Conservation (phyloP, 352 stramenopile species). For the Phytophthora nicotianae region DNA sequence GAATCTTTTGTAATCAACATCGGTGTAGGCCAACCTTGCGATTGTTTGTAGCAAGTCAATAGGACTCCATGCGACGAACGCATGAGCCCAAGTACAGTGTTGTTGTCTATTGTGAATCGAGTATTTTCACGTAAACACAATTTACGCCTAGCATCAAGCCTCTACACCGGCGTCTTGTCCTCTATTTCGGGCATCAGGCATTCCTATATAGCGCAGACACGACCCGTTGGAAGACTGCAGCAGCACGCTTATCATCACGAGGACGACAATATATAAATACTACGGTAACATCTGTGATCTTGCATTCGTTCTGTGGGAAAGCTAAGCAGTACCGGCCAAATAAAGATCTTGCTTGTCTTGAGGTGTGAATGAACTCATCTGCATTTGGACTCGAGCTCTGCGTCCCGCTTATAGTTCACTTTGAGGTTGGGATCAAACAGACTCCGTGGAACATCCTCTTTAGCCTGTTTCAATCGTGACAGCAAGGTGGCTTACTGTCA, state of each 20-base stretch:
- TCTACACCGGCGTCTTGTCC: too few relatives aligned
- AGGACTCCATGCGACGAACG: too few relatives aligned
- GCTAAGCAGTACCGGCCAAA: conserved; percentile 11
- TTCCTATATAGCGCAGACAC: too few relatives aligned
- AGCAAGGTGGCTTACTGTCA: neutral
- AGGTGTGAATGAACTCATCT: neutral
- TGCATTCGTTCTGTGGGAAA: neutral
- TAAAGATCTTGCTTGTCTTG: conserved; percentile 14
- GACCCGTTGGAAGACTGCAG: too few relatives aligned
- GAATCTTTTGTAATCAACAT: neutral
- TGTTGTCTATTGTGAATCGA: too few relatives aligned
- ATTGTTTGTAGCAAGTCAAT: too few relatives aligned
- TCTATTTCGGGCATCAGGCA: too few relatives aligned
- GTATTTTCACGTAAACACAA: too few relatives aligned
- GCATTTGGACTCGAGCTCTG: conserved; percentile 1
- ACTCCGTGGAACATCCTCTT: neutral
- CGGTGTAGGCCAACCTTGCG: too few relatives aligned
- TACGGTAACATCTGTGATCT: neutral
- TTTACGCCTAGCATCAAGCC: too few relatives aligned
- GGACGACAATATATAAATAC: conserved; percentile 26
- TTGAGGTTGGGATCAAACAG: conserved; percentile 14
- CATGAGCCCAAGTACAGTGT: too few relatives aligned
- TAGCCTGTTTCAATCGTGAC: conserved; percentile 2
- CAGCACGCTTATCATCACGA: neutral
- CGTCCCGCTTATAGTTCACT: conserved; percentile 8